Evolutionary conservation across 257 asterid species (phyloP), one percentile per base, ranked within the genome.

Genomic region (Solanum pinnatisectum): DNA sequence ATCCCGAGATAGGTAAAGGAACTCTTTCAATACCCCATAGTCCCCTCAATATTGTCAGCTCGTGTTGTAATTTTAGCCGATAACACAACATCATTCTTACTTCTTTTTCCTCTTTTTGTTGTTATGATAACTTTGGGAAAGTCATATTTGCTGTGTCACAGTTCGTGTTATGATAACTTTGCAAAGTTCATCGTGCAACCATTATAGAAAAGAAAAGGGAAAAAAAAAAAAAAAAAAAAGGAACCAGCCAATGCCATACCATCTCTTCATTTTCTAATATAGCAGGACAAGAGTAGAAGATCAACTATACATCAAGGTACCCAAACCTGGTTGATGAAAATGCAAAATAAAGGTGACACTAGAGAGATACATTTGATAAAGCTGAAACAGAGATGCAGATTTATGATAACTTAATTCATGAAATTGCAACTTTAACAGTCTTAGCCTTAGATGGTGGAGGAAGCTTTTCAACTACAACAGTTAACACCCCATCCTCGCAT

Each of bases 361-460:
- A 25, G 36, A 78, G 35, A 40, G 23, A 6, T 78, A 8, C 20
- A 79, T 25, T 2, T 78, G 37, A 40, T 27, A 7, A 40, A 78
- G 9, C 5, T 46, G 18, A 82, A 82, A 49, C n/a, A 49, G 7
- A 46, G 15, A 16, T 3, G 70, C 46, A 18, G 30, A 81, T 27
- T 44, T 15, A 81, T 79, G 15, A 15, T 46, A 15, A 79, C 3
- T 46, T 9, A 30, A 32, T 82, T 78, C 84, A 96, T 78, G 96
- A 93, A 32, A 95, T 89, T 20, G 95, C 65, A 8, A 96, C 94
- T 85, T 93, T 86, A 30, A 96, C 93, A 2, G 93, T 92, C 91
- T 93, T 95, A 3, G 95, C 36, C 91, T 96, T 94, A 4, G 96
- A 92, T 7, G 95, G 95, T 46, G 98, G 99, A 49, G 98, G 98